Evolutionary conservation across 2,329 filamentous ascomycete species (phyloP).

Genomic region (Madurella mycetomatis): DNA sequence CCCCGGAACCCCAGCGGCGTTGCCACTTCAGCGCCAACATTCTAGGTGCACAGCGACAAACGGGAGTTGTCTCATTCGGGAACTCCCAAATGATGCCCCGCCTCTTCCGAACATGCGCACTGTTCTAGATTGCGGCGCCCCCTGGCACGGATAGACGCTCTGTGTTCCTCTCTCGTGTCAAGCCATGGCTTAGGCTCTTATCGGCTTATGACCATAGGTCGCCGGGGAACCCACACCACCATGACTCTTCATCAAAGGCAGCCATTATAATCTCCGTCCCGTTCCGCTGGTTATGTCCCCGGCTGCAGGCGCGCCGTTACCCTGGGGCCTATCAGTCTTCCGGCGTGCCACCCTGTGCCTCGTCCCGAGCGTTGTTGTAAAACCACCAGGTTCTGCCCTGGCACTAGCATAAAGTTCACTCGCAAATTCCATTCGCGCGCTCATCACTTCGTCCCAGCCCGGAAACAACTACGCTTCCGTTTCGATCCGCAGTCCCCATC

Average conservation of each 20-base stretch:
- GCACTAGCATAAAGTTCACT: no score
- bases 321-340: no score
- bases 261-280: background rate
- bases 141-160: background rate
- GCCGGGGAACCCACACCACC: background rate
- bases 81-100: background rate
- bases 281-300: background rate
- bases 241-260: background rate
- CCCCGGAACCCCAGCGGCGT: constrained; percentile 3
- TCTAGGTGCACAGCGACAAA: background rate
- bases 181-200: background rate
- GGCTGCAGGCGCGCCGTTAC: background rate
- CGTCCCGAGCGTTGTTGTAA: no score
- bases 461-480: background rate
- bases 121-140: background rate
- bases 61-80: background rate
- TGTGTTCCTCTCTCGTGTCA: background rate
- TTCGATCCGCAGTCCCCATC: background rate
- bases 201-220: background rate
- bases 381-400: no score
- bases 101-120: no score
- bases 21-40: background rate
- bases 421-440: background rate
- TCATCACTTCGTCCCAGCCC: background rate
- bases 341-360: background rate